Evolutionary conservation across 495 filamentous ascomycete species (phyloP).

Genomic region (Stereocaulon alpinum): DNA sequence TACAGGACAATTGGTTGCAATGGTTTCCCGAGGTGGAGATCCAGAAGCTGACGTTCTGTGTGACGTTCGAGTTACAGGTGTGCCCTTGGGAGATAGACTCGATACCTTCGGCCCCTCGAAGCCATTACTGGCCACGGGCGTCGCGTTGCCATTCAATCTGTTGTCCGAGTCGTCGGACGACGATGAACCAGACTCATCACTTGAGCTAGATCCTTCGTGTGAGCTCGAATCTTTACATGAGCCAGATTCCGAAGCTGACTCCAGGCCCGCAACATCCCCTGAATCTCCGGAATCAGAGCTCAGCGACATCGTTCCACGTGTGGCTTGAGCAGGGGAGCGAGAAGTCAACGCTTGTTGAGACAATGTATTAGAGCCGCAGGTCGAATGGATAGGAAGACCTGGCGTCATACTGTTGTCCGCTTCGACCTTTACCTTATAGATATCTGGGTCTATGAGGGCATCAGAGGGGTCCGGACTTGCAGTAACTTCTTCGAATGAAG

Average conservation of each 20-base stretch:
- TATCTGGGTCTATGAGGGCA: background rate
- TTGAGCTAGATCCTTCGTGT: background rate
- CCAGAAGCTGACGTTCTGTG: background rate
- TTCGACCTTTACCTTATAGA: background rate
- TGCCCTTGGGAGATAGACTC: background rate
- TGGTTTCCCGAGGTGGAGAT: background rate
- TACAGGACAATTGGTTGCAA: background rate
- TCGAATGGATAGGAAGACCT: background rate
- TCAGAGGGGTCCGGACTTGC: background rate
- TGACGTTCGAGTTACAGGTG: background rate
- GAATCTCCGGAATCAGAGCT: slow-evolving; percentile 1
- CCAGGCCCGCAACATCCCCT: background rate
- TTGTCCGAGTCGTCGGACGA: background rate
- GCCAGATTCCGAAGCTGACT: background rate
- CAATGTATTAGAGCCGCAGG: background rate
- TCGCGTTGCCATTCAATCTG: background rate
- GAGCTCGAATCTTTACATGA: background rate
- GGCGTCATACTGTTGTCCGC: background rate
- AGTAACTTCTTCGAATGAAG: background rate
- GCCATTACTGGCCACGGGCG: background rate
- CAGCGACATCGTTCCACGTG: background rate
- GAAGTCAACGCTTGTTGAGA: slow-evolving; percentile 8
- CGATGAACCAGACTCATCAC: background rate
- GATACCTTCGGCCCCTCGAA: background rate
- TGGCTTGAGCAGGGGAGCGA: slow-evolving; percentile 1